A percentile compares a stretch with the other conserved stretches of the same genome.
Conservation (phyloP, 202 grass and related monocot species). For the Musa balbisiana region DNA sequence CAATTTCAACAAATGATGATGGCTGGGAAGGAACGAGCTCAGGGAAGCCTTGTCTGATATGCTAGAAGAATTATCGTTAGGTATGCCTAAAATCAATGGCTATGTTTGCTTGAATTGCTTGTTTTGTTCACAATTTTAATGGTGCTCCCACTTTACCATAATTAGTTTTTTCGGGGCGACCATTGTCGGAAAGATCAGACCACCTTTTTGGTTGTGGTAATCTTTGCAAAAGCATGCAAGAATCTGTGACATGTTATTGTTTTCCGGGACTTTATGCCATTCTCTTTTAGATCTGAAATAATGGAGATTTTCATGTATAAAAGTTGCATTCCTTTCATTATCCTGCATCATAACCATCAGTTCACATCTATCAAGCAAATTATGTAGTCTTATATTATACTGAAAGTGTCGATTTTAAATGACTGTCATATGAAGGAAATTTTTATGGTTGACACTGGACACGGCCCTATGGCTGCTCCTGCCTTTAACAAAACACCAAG, state of each 20-base stretch:
- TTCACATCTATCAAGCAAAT: neutral
- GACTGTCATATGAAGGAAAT: neutral
- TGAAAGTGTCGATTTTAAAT: neutral
- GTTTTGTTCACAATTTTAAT: neutral
- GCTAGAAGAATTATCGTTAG: neutral
- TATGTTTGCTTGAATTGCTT: neutral
- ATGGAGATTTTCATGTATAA: neutral
- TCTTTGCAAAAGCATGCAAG: neutral
- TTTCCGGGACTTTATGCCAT: neutral
- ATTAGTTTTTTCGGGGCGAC: no score
- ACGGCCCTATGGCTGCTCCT: no score
- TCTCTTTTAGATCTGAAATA: neutral
- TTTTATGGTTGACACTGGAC: neutral
- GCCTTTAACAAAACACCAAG: no score
- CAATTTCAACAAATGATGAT: conserved; percentile 34
- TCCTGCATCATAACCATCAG: neutral
- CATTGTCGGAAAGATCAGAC: neutral
- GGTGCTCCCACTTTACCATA: neutral
- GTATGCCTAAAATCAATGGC: neutral
- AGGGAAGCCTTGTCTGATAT: neutral
- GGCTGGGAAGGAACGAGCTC: neutral
- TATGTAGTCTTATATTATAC: neutral
- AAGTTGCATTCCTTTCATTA: neutral
- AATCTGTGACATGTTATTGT: neutral
- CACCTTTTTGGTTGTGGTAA: neutral